Evolutionary conservation across 2,329 filamentous ascomycete genomes (phyloP), one percentile per base, ranked within the genome.

Genomic region (Diaporthe nobilis): DNA sequence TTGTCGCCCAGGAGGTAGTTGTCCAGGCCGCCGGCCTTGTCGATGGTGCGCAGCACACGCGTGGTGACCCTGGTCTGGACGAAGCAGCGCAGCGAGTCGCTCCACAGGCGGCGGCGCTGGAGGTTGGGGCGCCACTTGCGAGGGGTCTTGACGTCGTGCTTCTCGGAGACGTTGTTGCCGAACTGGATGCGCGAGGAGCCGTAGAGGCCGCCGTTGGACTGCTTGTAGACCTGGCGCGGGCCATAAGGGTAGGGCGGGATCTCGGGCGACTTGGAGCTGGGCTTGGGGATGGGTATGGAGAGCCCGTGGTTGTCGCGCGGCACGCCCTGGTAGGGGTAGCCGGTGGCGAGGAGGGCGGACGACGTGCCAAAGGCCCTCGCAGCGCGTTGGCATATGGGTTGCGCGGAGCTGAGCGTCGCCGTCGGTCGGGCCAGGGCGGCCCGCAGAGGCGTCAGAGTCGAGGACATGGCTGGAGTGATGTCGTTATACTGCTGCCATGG

Each of bases 1-100:
- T 95, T 97, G 83, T 92, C 90, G 79, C 95, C 95, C 57, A 98
- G 88, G 61, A 99, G 88, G 86, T 99, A 99, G 81, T 95, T 92
- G 84, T 99, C 97, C 78, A 99, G 88, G 10, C 97, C 95, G 76
- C 96, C 96, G 77, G 93, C 92, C 83, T 95, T 96, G 82, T 95
- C 92, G 82, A 98, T 94, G 49, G 92, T 93, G 82, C 91, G 88
- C 80, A 94, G 87, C 37, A 95, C 94, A 74, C 91, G 89, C 55
- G 93, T 88, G 9, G 92, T 94, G 75, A 96, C 87, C 77, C 92
- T 89, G 53, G 94, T 89, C 83, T 92, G 91, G 73, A 97, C 87
- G 80, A 88, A 90, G 77, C 88, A 89, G 77, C 88, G 87, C 75
- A 97, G 85, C 0, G 90, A 86, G 12, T 89, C 87, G 34, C 91